phyloP scores from a whole-genome alignment of 1,284 basidiomycete species.

The Ustilago loliicola region DNA sequence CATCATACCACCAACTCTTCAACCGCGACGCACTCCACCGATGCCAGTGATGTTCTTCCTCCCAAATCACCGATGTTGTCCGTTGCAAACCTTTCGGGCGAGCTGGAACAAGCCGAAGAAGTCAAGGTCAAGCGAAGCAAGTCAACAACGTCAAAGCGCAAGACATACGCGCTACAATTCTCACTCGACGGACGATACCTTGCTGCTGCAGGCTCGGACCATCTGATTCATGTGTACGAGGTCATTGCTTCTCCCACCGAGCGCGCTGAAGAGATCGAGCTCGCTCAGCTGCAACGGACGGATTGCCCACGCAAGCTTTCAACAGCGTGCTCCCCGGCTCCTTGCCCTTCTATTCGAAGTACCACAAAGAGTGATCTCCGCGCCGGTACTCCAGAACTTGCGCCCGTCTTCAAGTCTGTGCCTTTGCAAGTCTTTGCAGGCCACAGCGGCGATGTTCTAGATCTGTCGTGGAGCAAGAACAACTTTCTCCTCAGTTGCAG shows the following conservation, averaged over 20 bases:
- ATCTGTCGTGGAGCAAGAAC: slow-evolving; percentile 72
- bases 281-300: slow-evolving; percentile 15
- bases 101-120: slow-evolving; percentile 12
- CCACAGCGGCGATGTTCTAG: slow-evolving; percentile 70
- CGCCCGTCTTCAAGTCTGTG: slow-evolving; percentile 51
- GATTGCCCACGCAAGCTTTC: slow-evolving; percentile 14
- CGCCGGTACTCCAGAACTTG: slow-evolving; percentile 10
- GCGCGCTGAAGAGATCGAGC: slow-evolving; percentile 39
- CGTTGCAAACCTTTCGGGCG: slow-evolving; percentile 10
- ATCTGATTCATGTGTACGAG: slow-evolving; percentile 65
- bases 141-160: slow-evolving; percentile 35
- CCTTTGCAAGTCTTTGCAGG: slow-evolving; percentile 68
- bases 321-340: background rate
- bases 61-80: slow-evolving; percentile 27
- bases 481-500: slow-evolving; percentile 71
- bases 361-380: slow-evolving; percentile 1
- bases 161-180: slow-evolving; percentile 69
- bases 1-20: slow-evolving; percentile 17
- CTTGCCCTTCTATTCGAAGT: background rate
- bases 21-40: slow-evolving; percentile 10
- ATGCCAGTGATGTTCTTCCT: slow-evolving; percentile 7
- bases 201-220: slow-evolving; percentile 70
- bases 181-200: slow-evolving; percentile 69
- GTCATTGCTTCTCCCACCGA: slow-evolving; percentile 44
- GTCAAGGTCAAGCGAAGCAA: slow-evolving; percentile 15